A percentile compares a stretch with the other conserved stretches of the same genome.
Conservation (phyloP, 257 asterid genomes). For the Coffea eugenioides region DNA sequence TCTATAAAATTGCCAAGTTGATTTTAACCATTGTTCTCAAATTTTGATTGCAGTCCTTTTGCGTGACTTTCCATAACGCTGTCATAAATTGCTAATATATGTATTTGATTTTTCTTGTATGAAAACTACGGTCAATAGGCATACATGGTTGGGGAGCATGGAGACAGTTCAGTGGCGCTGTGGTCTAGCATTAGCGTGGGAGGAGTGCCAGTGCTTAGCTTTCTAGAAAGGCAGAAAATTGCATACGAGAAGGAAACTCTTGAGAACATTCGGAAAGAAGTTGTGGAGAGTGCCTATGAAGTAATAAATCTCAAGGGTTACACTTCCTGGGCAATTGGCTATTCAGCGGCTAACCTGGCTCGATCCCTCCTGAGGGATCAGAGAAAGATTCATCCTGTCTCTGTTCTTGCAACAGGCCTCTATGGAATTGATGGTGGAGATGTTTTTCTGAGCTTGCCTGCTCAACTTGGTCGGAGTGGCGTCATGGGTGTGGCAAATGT, state of each 20-base stretch:
- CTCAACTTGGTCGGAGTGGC: conserved; percentile 68
- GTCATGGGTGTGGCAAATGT: conserved; percentile 73
- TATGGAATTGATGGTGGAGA: conserved; percentile 62
- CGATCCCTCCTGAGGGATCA: conserved; percentile 74
- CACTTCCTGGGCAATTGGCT: conserved; percentile 96
- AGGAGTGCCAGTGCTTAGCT: conserved; percentile 75
- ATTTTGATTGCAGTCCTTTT: not conserved
- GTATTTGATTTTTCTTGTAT: too few relatives aligned
- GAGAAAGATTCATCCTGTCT: conserved; percentile 76
- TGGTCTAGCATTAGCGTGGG: conserved; percentile 96
- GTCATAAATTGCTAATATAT: too few relatives aligned
- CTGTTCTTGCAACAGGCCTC: conserved; percentile 74
- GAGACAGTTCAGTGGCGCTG: conserved; percentile 85
- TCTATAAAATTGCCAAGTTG: too few relatives aligned
- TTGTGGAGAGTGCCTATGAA: conserved; percentile 74
- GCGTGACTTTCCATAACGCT: not conserved
- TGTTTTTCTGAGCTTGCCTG: conserved; percentile 83
- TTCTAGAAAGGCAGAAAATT: conserved; percentile 63
- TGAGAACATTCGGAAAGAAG: conserved; percentile 65
- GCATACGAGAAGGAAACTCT: conserved; percentile 68
- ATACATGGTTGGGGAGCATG: conserved; percentile 87
- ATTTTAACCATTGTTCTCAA: not conserved
- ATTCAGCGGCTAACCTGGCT: conserved; percentile 78
- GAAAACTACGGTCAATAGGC: conserved; percentile 40
- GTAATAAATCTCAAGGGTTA: conserved; percentile 81